Percentiles rank a stretch among this genome's conserved stretches.
Evolutionary conservation across 352 stramenopile species (phyloP).

Genomic region (Globisporangium lucens): DNA sequence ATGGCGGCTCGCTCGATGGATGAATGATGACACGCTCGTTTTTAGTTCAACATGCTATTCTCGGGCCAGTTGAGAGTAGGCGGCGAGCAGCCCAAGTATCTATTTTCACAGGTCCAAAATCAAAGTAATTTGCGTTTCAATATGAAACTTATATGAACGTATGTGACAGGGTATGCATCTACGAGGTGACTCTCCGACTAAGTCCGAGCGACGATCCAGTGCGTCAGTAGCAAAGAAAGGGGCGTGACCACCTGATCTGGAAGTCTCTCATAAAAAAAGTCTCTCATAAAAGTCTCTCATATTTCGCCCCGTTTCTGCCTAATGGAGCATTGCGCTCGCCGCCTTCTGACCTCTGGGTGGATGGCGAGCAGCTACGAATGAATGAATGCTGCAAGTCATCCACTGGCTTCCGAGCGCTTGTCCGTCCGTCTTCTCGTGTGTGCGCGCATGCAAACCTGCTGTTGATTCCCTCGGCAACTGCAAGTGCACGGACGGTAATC

Average conservation of each 20-base stretch:
- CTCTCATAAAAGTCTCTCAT: constrained; percentile 12
- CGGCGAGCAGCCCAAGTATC: neutral
- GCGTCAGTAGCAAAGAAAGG: constrained; percentile 3
- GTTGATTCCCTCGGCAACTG: neutral
- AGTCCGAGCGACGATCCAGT: neutral
- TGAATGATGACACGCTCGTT: constrained; percentile 10
- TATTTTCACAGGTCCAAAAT: neutral
- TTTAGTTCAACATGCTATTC: constrained; percentile 11
- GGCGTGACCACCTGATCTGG: neutral
- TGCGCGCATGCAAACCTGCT: neutral
- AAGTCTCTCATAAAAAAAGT: constrained; percentile 11
- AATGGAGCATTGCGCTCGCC: neutral
- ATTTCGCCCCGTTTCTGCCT: constrained; percentile 3
- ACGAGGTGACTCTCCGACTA: neutral
- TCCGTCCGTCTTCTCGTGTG: neutral
- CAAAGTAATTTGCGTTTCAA: neutral
- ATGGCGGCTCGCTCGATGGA: neutral
- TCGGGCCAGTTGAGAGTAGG: neutral
- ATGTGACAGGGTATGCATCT: neutral
- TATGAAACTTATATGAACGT: neutral
- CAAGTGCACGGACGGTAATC: neutral
- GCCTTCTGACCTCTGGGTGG: neutral
- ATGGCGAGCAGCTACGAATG: neutral
- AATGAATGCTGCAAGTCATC: neutral
- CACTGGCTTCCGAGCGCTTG: neutral